Base-by-base conservation (phyloP, 2,329 filamentous ascomycete genomes). In the Nothophaeocryptopus gaeumannii region DNA sequence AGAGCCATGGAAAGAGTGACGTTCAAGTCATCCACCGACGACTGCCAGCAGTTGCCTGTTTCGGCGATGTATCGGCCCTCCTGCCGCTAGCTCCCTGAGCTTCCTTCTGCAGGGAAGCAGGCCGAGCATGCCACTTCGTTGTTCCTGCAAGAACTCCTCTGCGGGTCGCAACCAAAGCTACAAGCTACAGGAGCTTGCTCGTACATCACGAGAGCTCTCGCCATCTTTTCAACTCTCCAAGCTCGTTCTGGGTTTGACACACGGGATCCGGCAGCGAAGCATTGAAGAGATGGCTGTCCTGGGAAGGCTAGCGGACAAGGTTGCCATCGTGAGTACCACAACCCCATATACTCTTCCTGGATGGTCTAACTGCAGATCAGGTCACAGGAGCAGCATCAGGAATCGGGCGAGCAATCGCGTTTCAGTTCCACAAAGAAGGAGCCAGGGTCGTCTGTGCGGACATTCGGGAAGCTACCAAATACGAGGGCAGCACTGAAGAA, bases 371-470 rank as follows among this genome's bases (percentile, higher is more conserved):
- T 8, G 2, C 5, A 26, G 11, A 5, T 13, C 31, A 50, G 47
- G 45, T 52, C 35, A 67, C 65, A 10, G 65, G 65, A 26, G 63
- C 59, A 26, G 61, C 64, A 13, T 62, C 60, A 12, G 61, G 62
- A 5, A 55, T 63, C 16, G 62, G 62, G 20, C 45, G 61, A 16
- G 60, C 61, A 4, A 65, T 59, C 34, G 58, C 62, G 5, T 49
- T 63, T 15, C 51, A 53, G 11, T 63, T 59, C 45, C 46, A 53
- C 15, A 54, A 47, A 39, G 56, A 65, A 55, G 62, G 62, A 15
- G 60, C 61, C 2, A 54, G 53, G 14, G 47, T 66, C 2, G 58
- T 64, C 38, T 64, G 62, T 48, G 63, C 60, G 38, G 63, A 66
- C 47, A 50, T 64, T 8, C 53, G 55, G 11, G 57, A 59, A 41